A percentile compares a stretch with the other conserved stretches of the same genome.
Conservation (phyloP, 106 monocot species). For the Alisma plantagoaquatica region DNA sequence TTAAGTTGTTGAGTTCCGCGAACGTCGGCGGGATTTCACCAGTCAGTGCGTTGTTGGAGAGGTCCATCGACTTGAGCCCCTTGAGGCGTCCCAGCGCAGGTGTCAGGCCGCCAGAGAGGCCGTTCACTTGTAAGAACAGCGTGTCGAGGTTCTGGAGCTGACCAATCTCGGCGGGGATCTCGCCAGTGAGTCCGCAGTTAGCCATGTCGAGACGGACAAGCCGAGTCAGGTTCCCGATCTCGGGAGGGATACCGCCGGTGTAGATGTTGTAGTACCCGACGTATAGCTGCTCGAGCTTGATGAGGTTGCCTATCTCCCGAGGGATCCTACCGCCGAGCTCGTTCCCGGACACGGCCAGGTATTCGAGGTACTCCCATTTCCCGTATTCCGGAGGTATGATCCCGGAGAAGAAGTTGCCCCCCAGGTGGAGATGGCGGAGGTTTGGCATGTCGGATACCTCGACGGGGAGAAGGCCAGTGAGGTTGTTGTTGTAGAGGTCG, state of each 20-base stretch:
- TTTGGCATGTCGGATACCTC: constrained; percentile 22
- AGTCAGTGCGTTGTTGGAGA: constrained; percentile 59
- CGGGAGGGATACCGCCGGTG: constrained; percentile 51
- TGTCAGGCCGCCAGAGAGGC: constrained; percentile 41
- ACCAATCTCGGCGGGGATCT: constrained; percentile 60
- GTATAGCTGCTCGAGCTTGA: constrained; percentile 49
- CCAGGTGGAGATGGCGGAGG: constrained; percentile 71
- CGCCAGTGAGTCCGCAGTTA: constrained; percentile 58
- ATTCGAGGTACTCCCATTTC: constrained; percentile 47
- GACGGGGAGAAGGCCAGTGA: constrained; percentile 58
- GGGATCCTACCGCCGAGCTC: constrained; percentile 62
- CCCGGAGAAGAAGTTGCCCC: constrained; percentile 87
- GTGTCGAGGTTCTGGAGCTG: constrained; percentile 59
- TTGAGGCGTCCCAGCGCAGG: constrained; percentile 39
- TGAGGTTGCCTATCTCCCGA: constrained; percentile 48
- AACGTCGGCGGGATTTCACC: constrained; percentile 34
- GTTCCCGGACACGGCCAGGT: constrained; percentile 88
- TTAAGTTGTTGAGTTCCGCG: constrained; percentile 42
- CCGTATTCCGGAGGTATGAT: constrained; percentile 56
- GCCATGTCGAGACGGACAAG: constrained; percentile 76
- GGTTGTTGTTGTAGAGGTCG: constrained; percentile 92
- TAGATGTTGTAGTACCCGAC: constrained; percentile 72
- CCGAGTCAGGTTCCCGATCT: constrained; percentile 47
- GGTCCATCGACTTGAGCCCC: constrained; percentile 67
- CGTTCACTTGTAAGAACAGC: constrained; percentile 76